A percentile compares a stretch with the other conserved stretches of the same genome.
These are phyloP conservation scores for Moesziomyces parantarcticus DNA, from an alignment of 1,284 basidiomycete species.

Conservation along the genomic window DNA sequence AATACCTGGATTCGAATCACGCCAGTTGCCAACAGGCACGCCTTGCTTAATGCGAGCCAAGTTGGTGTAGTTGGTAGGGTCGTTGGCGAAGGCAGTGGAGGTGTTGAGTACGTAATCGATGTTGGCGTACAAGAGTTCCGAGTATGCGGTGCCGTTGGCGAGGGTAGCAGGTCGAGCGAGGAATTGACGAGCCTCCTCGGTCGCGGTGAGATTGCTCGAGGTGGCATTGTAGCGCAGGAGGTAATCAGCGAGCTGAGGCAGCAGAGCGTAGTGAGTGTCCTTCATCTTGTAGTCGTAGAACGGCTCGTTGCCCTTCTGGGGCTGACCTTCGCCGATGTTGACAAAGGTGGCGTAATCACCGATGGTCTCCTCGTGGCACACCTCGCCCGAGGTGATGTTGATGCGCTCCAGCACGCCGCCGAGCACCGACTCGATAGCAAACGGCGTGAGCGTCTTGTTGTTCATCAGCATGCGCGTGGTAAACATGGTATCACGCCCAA, in stretches of 20 bases:
- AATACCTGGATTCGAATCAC: conserved; percentile 71
- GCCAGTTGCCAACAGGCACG: conserved; percentile 71
- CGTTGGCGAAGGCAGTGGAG: conserved; percentile 67
- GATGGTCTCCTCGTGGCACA: conserved; percentile 71
- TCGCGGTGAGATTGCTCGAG: conserved; percentile 30
- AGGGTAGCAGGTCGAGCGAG: conserved; percentile 67
- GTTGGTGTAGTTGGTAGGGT: conserved; percentile 57
- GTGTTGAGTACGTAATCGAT: conserved; percentile 64
- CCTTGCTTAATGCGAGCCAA: conserved; percentile 68
- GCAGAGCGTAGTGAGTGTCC: conserved; percentile 70
- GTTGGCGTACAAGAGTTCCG: conserved; percentile 68
- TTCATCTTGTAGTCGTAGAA: conserved; percentile 70
- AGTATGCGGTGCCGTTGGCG: conserved; percentile 68
- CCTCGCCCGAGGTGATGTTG: conserved; percentile 68
- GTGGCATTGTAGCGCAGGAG: conserved; percentile 64
- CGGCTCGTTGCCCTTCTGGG: conserved; percentile 69
- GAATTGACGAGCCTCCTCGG: conserved; percentile 55
- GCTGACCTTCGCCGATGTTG: conserved; percentile 69
- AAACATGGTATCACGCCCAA: conserved; percentile 71
- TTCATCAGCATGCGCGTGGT: conserved; percentile 70
- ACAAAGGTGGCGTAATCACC: conserved; percentile 64
- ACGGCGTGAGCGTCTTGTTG: conserved; percentile 66
- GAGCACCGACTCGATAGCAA: conserved; percentile 70
- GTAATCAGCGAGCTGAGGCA: conserved; percentile 70
- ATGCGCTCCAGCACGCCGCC: conserved; percentile 70